These are phyloP conservation scores for Aspergillus fructus DNA, from an alignment of 2,329 filamentous ascomycete genomes.

Conservation along the genomic window DNA sequence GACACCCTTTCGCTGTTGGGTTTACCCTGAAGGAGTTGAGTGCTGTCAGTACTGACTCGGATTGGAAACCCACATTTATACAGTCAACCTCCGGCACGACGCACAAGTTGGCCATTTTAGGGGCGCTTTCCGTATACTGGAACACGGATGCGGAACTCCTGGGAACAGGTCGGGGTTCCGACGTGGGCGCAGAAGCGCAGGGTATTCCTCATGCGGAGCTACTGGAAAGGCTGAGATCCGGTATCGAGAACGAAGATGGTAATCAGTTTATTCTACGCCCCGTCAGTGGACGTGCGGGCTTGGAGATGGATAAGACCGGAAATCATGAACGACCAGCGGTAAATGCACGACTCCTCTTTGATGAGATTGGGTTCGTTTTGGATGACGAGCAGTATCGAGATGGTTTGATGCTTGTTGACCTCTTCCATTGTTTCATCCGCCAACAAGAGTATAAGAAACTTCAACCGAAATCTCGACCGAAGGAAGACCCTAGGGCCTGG, in stretches of 20 bases:
- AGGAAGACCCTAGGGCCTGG: constrained; percentile 91
- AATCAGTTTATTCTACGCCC: constrained; percentile 97
- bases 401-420: constrained; percentile 93
- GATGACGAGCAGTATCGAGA: constrained; percentile 98
- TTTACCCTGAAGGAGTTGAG: constrained; percentile 94
- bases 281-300: constrained; percentile 89
- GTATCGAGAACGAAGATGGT: constrained; percentile 73
- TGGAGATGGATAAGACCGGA: constrained; percentile 92
- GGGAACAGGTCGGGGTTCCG: constrained; percentile 74
- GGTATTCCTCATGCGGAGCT: constrained; percentile 70
- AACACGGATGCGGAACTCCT: constrained; percentile 88
- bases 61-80: constrained; percentile 96
- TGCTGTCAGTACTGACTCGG: constrained; percentile 88
- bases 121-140: constrained; percentile 93
- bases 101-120: constrained; percentile 90
- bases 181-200: constrained; percentile 58
- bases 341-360: constrained; percentile 88
- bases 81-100: constrained; percentile 79
- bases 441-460: constrained; percentile 96
- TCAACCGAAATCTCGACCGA: constrained; percentile 79
- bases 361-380: constrained; percentile 96
- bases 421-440: constrained; percentile 97
- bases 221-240: constrained; percentile 70
- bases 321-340: constrained; percentile 76
- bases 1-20: constrained; percentile 91